These are phyloP conservation scores for Apostasia ramifera DNA, from an alignment of 106 monocot species.

Conservation along the genomic window DNA sequence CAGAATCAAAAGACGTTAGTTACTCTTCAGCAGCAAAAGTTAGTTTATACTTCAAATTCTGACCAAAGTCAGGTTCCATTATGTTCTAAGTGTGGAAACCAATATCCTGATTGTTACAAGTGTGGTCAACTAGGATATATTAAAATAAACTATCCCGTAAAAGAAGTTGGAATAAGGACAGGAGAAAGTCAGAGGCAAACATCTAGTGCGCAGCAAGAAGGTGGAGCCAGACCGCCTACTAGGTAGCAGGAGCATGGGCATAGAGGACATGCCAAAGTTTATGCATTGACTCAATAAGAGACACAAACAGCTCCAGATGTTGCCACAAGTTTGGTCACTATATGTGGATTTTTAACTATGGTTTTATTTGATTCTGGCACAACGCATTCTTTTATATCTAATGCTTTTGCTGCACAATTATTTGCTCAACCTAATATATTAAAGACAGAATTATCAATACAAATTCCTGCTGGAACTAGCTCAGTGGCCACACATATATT, in stretches of 20 bases:
- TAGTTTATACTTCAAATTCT: no score
- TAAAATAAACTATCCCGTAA: neutral
- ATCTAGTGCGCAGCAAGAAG: neutral
- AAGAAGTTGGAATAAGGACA: no score
- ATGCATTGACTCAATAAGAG: neutral
- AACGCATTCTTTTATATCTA: neutral
- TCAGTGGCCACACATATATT: no score
- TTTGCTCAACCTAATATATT: neutral
- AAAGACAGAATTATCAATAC: neutral
- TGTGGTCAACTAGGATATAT: neutral
- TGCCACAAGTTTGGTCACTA: neutral
- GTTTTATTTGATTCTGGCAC: neutral
- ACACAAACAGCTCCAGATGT: neutral
- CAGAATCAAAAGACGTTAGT: slow-evolving; percentile 37
- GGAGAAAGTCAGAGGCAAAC: no score
- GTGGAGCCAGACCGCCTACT: neutral
- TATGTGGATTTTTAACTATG: neutral
- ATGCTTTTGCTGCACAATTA: neutral
- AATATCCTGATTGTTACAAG: neutral
- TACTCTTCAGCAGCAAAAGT: neutral
- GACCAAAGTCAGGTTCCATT: neutral
- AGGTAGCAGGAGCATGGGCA: neutral
- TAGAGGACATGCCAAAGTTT: neutral
- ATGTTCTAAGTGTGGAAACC: neutral
- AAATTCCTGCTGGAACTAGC: neutral